Conservation (phyloP, 768 basidiomycete genomes). For the Lepiota subincarnata region DNA sequence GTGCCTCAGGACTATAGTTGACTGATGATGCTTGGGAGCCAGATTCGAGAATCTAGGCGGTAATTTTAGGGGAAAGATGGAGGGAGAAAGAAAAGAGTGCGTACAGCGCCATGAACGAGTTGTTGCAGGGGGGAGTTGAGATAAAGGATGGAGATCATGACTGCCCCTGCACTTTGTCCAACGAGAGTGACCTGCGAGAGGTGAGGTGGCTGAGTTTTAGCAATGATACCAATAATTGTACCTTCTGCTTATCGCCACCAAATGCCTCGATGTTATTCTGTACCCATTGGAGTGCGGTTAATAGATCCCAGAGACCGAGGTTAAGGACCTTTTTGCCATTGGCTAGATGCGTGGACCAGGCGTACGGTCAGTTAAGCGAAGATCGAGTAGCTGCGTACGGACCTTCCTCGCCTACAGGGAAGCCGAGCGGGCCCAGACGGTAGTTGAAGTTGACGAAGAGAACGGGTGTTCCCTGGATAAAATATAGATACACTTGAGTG, state of each 20-base stretch:
- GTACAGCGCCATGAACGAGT: slow-evolving; percentile 30
- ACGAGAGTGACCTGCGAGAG: slow-evolving; percentile 40
- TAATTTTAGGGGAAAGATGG: neutral
- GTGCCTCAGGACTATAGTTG: slow-evolving; percentile 25
- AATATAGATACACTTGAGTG: neutral
- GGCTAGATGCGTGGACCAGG: slow-evolving; percentile 19
- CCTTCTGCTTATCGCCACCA: slow-evolving; percentile 48
- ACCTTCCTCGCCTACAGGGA: slow-evolving; percentile 36
- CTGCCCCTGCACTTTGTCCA: slow-evolving; percentile 54
- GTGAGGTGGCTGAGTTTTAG: neutral
- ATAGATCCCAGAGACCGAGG: slow-evolving; percentile 44
- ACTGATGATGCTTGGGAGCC: slow-evolving; percentile 33
- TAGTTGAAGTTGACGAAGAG: slow-evolving; percentile 39
- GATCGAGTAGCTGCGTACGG: neutral
- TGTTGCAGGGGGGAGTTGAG: slow-evolving; percentile 29
- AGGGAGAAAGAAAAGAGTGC: neutral
- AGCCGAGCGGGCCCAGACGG: slow-evolving; percentile 45
- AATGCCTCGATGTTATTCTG: slow-evolving; percentile 56
- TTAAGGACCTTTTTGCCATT: slow-evolving; percentile 34
- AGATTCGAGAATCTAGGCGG: slow-evolving; percentile 36
- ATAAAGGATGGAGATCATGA: slow-evolving; percentile 35
- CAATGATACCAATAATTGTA: neutral
- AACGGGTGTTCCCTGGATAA: slow-evolving; percentile 35
- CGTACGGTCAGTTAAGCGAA: neutral
- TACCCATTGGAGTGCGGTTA: slow-evolving; percentile 48